phyloP scores from a whole-genome alignment of 139 green algal species.

The Chlamydomonas urium region DNA sequence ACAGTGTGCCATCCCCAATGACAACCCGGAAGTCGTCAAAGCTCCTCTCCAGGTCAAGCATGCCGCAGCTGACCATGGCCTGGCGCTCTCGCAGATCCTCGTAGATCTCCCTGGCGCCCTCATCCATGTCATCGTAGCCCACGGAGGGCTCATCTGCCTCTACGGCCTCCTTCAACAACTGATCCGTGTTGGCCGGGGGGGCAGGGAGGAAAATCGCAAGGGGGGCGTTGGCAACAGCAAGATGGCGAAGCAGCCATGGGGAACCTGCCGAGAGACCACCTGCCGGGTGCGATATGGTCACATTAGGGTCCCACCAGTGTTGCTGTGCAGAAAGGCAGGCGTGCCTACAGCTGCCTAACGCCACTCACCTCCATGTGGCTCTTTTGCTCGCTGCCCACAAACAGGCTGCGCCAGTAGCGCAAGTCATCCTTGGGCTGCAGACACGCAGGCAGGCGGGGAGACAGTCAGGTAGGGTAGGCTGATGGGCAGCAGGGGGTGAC shows the following conservation, averaged over 20 bases:
- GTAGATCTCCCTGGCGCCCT: constrained; percentile 42
- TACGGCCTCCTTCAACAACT: constrained; percentile 67
- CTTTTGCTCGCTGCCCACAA: constrained; percentile 62
- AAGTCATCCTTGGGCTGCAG: constrained; percentile 59
- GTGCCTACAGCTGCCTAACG: background rate
- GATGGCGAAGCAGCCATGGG: too few species aligned
- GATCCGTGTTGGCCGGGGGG: too few species aligned
- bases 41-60: constrained; percentile 51
- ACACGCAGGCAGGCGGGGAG: background rate
- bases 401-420: constrained; percentile 59
- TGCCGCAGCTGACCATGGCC: constrained; percentile 37
- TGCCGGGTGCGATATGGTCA: too few species aligned
- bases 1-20: constrained; percentile 60
- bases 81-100: constrained; percentile 60
- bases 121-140: constrained; percentile 44
- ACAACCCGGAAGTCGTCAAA: constrained; percentile 81
- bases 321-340: too few species aligned
- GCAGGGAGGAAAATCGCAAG: too few species aligned
- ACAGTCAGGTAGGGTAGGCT: background rate
- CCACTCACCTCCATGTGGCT: constrained; percentile 52
- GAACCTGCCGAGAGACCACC: too few species aligned
- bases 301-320: too few species aligned
- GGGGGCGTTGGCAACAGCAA: too few species aligned
- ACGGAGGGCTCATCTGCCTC: constrained; percentile 44
- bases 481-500: constrained; percentile 25